Evolutionary conservation across 441 rosid genomes (phyloP).

Genomic region (Bocquillonia castaneifolia): DNA sequence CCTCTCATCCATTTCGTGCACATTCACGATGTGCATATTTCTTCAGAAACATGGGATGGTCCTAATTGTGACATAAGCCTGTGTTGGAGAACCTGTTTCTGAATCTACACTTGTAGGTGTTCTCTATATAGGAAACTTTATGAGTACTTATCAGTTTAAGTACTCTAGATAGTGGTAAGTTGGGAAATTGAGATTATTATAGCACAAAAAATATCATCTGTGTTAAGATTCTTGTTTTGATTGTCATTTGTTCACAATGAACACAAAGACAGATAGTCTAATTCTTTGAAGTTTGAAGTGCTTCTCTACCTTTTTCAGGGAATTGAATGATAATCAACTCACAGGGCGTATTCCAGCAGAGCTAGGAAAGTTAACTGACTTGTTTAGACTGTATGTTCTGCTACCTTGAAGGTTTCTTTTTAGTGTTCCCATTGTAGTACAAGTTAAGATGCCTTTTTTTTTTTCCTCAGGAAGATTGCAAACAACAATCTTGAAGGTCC

Average conservation of each 20-base stretch:
- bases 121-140: no score
- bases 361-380: constrained; percentile 93
- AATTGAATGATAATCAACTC: constrained; percentile 73
- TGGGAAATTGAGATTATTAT: no score
- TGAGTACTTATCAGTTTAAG: not conserved
- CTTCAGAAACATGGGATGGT: no score
- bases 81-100: not conserved
- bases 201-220: not conserved
- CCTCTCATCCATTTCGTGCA: no score
- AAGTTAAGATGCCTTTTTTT: constrained; percentile 15
- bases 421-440: not conserved
- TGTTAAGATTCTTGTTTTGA: not conserved
- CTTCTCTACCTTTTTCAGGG: constrained; percentile 45
- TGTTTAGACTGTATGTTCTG: constrained; percentile 73
- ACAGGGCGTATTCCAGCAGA: constrained; percentile 71
- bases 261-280: no score
- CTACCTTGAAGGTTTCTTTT: constrained; percentile 4
- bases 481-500: constrained; percentile 75
- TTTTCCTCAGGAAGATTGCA: constrained; percentile 78
- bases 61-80: not conserved
- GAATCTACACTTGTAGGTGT: not conserved
- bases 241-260: not conserved
- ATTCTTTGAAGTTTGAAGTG: constrained; percentile 5
- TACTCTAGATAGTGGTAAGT: not conserved
- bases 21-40: no score